These are phyloP conservation scores for Oxalis stricta DNA, from an alignment of 441 rosid genomes.

Conservation along the genomic window DNA sequence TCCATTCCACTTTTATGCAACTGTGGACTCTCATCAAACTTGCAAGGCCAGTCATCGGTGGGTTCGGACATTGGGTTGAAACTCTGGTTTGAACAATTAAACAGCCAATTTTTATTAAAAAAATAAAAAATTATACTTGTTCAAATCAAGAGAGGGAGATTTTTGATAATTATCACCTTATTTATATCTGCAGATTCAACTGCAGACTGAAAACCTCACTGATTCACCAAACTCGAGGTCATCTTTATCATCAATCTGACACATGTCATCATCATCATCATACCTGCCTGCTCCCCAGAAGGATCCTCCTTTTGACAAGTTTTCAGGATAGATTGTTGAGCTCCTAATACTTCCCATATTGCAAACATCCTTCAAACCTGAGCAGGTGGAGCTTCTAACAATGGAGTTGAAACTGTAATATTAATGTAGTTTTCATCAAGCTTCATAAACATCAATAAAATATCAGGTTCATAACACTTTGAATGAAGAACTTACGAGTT, in stretches of 20 bases:
- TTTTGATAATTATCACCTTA: conserved; percentile 61
- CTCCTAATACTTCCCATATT: conserved; percentile 32
- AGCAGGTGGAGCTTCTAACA: conserved; percentile 34
- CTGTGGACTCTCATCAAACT: conserved; percentile 32
- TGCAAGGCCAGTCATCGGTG: conserved; percentile 38
- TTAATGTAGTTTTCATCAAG: conserved; percentile 10
- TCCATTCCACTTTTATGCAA: conserved; percentile 23
- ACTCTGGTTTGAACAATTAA: conserved; percentile 41
- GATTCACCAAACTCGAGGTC: conserved; percentile 45
- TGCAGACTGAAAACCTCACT: conserved; percentile 30
- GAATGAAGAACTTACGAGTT: conserved; percentile 32
- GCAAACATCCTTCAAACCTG: conserved; percentile 49
- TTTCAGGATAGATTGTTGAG: conserved; percentile 30
- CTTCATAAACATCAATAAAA: conserved; percentile 3
- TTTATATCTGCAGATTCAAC: conserved; percentile 44
- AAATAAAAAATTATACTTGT: too few species aligned
- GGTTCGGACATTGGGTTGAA: conserved; percentile 76
- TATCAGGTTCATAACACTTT: neutral
- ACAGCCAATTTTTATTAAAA: conserved; percentile 1
- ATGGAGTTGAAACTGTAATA: conserved; percentile 36
- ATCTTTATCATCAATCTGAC: conserved; percentile 52
- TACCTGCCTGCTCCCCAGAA: conserved; percentile 20
- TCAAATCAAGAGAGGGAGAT: too few species aligned
- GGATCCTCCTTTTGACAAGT: conserved; percentile 24
- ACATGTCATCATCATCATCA: conserved; percentile 57